A percentile compares a stretch with the other conserved stretches of the same genome.
Conservation (phyloP, 306 rosid species). For the Astragalus membranaceus region DNA sequence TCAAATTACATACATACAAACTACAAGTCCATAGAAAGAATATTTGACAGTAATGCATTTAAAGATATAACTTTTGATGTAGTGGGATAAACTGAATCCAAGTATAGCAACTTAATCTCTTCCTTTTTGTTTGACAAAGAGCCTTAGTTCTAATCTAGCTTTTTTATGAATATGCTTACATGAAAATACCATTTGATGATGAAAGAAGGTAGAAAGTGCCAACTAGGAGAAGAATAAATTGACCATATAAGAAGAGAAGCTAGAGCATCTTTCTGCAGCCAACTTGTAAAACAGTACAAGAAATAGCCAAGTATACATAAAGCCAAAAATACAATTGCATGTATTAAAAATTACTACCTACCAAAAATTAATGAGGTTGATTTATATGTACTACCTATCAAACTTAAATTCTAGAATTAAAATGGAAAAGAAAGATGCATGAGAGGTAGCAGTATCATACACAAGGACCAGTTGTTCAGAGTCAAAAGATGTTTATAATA, state of each 20-base stretch:
- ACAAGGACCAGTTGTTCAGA: background rate
- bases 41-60: conserved; percentile 2
- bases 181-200: background rate
- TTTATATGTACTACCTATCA: background rate
- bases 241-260: conserved; percentile 3
- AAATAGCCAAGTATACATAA: background rate
- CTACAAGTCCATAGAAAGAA: background rate
- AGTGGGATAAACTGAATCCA: conserved; percentile 3
- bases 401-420: background rate
- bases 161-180: background rate
- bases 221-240: conserved; percentile 2
- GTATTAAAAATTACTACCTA: background rate
- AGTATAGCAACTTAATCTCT: background rate
- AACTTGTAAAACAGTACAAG: background rate
- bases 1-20: conserved; percentile 1
- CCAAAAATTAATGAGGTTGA: background rate
- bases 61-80: background rate
- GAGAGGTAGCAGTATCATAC: background rate
- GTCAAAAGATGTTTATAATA: conserved; percentile 2
- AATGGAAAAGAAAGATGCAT: background rate
- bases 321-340: background rate
- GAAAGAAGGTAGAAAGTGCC: conserved; percentile 6
- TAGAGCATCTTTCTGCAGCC: conserved; percentile 6
- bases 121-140: conserved; percentile 21
- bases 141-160: conserved; percentile 2